These are phyloP conservation scores for Pseudopediastrum boryanum DNA, from an alignment of 139 green algal species.

Conservation along the genomic window DNA sequence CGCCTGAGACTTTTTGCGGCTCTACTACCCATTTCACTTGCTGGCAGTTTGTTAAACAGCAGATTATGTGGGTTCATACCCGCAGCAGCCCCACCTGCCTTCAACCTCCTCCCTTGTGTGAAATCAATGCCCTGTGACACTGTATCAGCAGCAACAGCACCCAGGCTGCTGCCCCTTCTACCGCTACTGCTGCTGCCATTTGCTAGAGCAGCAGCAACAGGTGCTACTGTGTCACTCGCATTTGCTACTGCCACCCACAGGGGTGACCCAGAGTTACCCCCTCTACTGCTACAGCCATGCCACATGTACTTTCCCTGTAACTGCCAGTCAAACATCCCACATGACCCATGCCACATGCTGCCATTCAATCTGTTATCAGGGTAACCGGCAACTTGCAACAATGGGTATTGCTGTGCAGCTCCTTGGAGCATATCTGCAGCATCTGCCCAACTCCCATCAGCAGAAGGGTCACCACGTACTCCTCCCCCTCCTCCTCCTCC, in stretches of 20 bases:
- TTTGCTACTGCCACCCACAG: neutral
- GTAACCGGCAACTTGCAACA: conserved; percentile 23
- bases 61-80: too few species aligned
- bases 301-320: conserved; percentile 21
- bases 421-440: too few species aligned
- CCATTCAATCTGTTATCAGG: conserved; percentile 30
- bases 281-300: conserved; percentile 9
- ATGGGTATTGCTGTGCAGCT: neutral
- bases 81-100: too few species aligned
- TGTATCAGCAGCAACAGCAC: too few species aligned
- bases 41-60: too few species aligned
- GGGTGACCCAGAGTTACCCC: conserved; percentile 17
- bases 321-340: neutral
- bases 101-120: too few species aligned
- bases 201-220: too few species aligned
- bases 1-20: too few species aligned
- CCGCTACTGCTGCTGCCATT: too few species aligned
- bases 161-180: too few species aligned
- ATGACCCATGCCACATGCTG: conserved; percentile 35
- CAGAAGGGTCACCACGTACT: neutral
- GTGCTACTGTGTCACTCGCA: neutral
- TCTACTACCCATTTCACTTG: too few species aligned
- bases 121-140: too few species aligned
- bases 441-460: neutral
- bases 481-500: neutral